Percentiles rank a stretch among this genome's conserved stretches.
Conservation (phyloP, 495 filamentous ascomycete genomes). For the Penicillium macrosclerotiorum region DNA sequence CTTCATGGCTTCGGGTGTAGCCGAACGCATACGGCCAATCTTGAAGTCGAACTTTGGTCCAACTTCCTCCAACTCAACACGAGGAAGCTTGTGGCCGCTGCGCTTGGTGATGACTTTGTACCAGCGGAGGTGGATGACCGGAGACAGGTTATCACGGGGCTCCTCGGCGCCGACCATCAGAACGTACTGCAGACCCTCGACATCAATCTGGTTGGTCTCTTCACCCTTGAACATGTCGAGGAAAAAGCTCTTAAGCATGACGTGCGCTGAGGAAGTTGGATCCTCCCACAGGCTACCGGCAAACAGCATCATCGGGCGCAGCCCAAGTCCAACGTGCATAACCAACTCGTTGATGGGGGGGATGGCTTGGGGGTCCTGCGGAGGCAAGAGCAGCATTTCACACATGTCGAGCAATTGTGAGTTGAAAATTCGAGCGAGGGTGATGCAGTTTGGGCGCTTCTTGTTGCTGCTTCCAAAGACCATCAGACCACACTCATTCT, state of each 20-base stretch:
- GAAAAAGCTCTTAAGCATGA: slow-evolving; percentile 80
- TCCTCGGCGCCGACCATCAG: slow-evolving; percentile 79
- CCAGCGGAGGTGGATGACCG: slow-evolving; percentile 75
- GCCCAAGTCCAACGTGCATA: slow-evolving; percentile 67
- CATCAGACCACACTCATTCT: slow-evolving; percentile 84
- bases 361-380: slow-evolving; percentile 59
- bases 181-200: slow-evolving; percentile 89
- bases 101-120: slow-evolving; percentile 83
- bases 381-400: slow-evolving; percentile 75
- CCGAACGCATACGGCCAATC: slow-evolving; percentile 73
- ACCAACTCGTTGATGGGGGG: slow-evolving; percentile 80
- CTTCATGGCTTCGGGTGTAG: slow-evolving; percentile 76
- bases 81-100: slow-evolving; percentile 79
- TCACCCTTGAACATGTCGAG: slow-evolving; percentile 87
- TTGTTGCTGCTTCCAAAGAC: slow-evolving; percentile 82
- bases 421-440: slow-evolving; percentile 77
- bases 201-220: slow-evolving; percentile 74
- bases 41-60: slow-evolving; percentile 94
- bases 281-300: slow-evolving; percentile 82
- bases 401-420: slow-evolving; percentile 89
- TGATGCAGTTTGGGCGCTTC: slow-evolving; percentile 89
- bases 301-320: slow-evolving; percentile 84
- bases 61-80: slow-evolving; percentile 92
- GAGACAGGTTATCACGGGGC: slow-evolving; percentile 58
- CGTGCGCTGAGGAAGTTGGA: slow-evolving; percentile 68